Evolutionary conservation across 75 land plant genomes (phyloP).

Genomic region (Cunninghamia lanceolata): DNA sequence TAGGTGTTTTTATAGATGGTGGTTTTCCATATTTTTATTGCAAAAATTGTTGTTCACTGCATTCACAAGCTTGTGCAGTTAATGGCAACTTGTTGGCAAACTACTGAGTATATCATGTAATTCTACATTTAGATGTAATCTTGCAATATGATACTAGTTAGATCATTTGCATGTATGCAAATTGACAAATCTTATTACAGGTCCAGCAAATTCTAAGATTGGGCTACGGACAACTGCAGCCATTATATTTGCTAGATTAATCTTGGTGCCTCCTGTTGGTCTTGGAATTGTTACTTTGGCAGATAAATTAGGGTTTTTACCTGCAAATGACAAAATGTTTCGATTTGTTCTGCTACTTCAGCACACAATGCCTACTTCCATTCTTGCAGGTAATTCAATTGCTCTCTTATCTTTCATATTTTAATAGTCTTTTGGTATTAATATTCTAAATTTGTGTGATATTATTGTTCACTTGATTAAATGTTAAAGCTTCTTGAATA

Average conservation of each 20-base stretch:
- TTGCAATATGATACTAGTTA: not conserved
- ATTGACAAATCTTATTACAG: constrained; percentile 32
- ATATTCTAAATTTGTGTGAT: not conserved
- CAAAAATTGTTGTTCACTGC: not conserved
- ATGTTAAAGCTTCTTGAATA: not conserved
- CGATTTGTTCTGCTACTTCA: constrained; percentile 88
- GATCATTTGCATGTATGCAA: not conserved
- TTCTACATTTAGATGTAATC: not conserved
- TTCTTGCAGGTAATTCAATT: constrained; percentile 68
- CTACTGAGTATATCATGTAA: not conserved
- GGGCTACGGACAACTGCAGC: constrained; percentile 82
- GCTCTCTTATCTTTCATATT: not conserved
- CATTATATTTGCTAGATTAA: constrained; percentile 68
- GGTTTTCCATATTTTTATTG: not conserved
- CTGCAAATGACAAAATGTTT: constrained; percentile 77
- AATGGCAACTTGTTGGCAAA: not conserved
- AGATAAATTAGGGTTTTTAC: constrained; percentile 81
- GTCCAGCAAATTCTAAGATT: constrained; percentile 72
- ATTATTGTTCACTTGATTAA: not conserved
- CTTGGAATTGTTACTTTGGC: constrained; percentile 77
- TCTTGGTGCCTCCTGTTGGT: constrained; percentile 79
- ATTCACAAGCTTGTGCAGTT: not conserved
- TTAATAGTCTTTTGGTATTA: not conserved
- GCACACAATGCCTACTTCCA: constrained; percentile 97
- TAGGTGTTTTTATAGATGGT: not conserved